Base-by-base conservation (phyloP, 257 asterid genomes). In the Cynanchum wilfordii region DNA sequence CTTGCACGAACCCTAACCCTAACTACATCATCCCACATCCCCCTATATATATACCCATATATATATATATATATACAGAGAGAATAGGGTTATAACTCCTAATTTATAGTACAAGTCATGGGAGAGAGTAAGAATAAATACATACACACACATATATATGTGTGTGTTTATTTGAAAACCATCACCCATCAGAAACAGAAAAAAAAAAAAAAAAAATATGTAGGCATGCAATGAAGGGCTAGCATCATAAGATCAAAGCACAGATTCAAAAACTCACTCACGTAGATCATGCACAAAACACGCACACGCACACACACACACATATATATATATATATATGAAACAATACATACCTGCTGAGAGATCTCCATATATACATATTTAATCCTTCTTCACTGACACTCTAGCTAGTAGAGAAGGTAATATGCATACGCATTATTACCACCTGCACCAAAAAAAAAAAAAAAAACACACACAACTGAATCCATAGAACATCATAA, bases 1-100 rank as follows among this genome's bases (percentile, higher is more conserved):
- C 25, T n/a, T 60, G 40, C 71, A 36, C 25, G 58, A 76, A 69
- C 75, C 75, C 80, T 54, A 70, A 76, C 80, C 80, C 80, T 70
- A 76, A 30, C 51, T 42, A 3, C n/a, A 25, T 9, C 52, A 25
- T 24, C 51, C 59, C 60, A 10, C 10, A 42, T 42, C 10, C 10
- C 47, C 47, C 9, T 42, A 42, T 42, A 42, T 42, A 42, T 42
- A n/a, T n/a, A n/a, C n/a, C n/a, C n/a, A n/a, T n/a, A n/a, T n/a
- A 30, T 30, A 30, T 1, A 30, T 1, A 27, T 10, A 10, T 15
- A 25, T 11, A 59, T 20, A 59, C 38, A 33, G 30, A 29, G 47
- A 62, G 67, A 19, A 30, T 33, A 62, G 47, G 67, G 2, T 54
- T 62, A 73, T 30, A 17, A 10, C 22, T 5, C 12, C 30, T n/a